These are phyloP conservation scores for Pythium diclinum DNA, from an alignment of 352 stramenopile species.

Conservation along the genomic window DNA sequence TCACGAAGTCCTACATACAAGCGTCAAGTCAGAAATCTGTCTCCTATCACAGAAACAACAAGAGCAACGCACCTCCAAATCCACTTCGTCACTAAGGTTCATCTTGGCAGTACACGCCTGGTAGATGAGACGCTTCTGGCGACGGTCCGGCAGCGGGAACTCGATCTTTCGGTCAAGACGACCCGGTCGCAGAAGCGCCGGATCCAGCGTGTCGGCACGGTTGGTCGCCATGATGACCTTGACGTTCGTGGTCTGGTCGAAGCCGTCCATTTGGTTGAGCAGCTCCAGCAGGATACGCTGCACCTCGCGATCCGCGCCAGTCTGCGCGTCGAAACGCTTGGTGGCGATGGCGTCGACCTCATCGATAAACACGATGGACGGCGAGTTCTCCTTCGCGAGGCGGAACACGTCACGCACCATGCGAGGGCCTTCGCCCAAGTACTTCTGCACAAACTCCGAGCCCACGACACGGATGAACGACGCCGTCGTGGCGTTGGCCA, in stretches of 20 bases:
- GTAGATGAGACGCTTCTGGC: conserved; percentile 99
- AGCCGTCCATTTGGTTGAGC: conserved; percentile 99
- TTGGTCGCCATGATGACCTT: conserved; percentile 99
- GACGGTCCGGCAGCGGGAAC: conserved; percentile 97
- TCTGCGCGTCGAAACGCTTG: conserved; percentile 99
- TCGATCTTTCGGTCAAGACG: conserved; percentile 99
- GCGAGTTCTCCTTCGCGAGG: conserved; percentile 98
- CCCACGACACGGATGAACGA: conserved; percentile 98
- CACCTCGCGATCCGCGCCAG: conserved; percentile 94
- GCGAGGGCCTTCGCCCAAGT: conserved; percentile 97
- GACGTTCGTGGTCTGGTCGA: conserved; percentile 99
- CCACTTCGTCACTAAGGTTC: conserved; percentile 99
- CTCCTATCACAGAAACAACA: not conserved
- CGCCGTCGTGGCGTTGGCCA: conserved; percentile 98
- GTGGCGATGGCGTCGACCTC: conserved; percentile 99
- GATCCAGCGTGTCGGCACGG: conserved; percentile 98
- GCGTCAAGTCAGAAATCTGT: not conserved
- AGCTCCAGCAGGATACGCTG: conserved; percentile 99
- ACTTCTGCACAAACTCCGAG: conserved; percentile 99
- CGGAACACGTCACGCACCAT: conserved; percentile 99
- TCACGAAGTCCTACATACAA: conserved; percentile 94
- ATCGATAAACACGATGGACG: conserved; percentile 99
- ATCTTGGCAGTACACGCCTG: conserved; percentile 99
- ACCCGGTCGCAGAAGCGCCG: conserved; percentile 96
- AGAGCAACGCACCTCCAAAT: conserved; percentile 87